Evolutionary conservation across 306 rosid species (phyloP).

Genomic region (Sicyos baderoa): DNA sequence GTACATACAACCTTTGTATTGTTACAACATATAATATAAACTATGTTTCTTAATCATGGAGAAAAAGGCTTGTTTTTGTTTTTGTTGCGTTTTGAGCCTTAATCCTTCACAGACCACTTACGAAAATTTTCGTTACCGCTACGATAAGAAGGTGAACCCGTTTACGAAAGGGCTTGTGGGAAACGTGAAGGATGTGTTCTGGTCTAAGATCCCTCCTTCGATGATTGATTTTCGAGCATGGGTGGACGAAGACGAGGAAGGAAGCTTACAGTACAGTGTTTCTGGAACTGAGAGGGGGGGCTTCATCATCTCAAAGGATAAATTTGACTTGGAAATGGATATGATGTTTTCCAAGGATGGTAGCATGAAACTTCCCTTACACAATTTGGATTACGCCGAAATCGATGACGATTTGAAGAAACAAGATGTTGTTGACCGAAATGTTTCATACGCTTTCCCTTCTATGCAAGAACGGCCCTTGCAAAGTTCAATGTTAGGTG

Average conservation of each 20-base stretch:
- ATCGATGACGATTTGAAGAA: slow-evolving; percentile 39
- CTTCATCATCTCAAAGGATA: slow-evolving; percentile 42
- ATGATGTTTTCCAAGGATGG: slow-evolving; percentile 37
- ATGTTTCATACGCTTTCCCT: slow-evolving; percentile 26
- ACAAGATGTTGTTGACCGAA: slow-evolving; percentile 32
- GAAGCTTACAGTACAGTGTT: slow-evolving; percentile 26
- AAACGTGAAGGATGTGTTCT: slow-evolving; percentile 66
- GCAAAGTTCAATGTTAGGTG: slow-evolving; percentile 22
- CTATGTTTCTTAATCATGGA: too few species aligned
- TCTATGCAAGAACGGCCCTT: slow-evolving; percentile 30
- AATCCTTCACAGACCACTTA: slow-evolving; percentile 63
- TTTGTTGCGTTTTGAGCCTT: slow-evolving; percentile 1
- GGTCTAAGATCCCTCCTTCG: slow-evolving; percentile 49
- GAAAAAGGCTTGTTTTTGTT: not conserved
- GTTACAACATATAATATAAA: not conserved
- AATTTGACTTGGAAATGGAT: slow-evolving; percentile 50
- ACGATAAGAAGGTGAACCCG: slow-evolving; percentile 80
- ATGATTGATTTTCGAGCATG: slow-evolving; percentile 59
- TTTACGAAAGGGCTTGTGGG: slow-evolving; percentile 37
- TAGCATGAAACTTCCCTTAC: slow-evolving; percentile 35
- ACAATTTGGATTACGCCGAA: slow-evolving; percentile 49
- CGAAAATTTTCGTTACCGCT: slow-evolving; percentile 85
- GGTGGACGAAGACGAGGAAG: slow-evolving; percentile 42
- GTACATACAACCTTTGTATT: slow-evolving; percentile 22
- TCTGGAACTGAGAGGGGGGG: slow-evolving; percentile 38